These are phyloP conservation scores for Carex pumila DNA, from an alignment of 176 grass and related monocot species.

Conservation along the genomic window DNA sequence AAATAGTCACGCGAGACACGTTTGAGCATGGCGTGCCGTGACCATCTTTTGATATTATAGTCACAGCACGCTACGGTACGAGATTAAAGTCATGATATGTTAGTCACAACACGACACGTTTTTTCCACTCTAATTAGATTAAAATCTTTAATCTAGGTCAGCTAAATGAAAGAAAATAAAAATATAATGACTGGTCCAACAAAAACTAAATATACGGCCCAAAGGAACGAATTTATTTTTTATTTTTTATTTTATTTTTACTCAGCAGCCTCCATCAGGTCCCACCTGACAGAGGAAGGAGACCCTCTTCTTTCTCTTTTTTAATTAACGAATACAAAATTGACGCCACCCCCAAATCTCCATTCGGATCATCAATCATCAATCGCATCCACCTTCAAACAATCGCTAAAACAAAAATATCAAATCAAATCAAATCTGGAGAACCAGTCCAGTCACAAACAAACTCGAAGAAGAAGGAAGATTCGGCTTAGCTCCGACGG, in stretches of 20 bases:
- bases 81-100: too few species aligned
- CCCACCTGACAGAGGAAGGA: not conserved
- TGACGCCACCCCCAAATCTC: not conserved
- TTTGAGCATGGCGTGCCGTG: too few species aligned
- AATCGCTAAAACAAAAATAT: not conserved
- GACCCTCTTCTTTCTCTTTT: not conserved
- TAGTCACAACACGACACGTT: too few species aligned
- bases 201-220: not conserved
- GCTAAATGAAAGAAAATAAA: not conserved
- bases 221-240: not conserved
- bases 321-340: slow-evolving; percentile 2
- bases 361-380: not conserved
- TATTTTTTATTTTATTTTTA: not conserved
- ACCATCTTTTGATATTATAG: too few species aligned
- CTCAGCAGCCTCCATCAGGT: not conserved
- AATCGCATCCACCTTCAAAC: not conserved
- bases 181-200: not conserved
- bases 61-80: too few species aligned
- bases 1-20: too few species aligned
- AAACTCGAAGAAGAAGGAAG: not conserved
- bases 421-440: not conserved
- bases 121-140: too few species aligned
- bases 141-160: not conserved
- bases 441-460: not conserved
- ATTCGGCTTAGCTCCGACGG: not conserved